Percentiles rank a stretch among this genome's conserved stretches.
These are phyloP conservation scores for Nitzschia sp. DNA, from an alignment of 108 stramenopile genomes.

Conservation along the genomic window DNA sequence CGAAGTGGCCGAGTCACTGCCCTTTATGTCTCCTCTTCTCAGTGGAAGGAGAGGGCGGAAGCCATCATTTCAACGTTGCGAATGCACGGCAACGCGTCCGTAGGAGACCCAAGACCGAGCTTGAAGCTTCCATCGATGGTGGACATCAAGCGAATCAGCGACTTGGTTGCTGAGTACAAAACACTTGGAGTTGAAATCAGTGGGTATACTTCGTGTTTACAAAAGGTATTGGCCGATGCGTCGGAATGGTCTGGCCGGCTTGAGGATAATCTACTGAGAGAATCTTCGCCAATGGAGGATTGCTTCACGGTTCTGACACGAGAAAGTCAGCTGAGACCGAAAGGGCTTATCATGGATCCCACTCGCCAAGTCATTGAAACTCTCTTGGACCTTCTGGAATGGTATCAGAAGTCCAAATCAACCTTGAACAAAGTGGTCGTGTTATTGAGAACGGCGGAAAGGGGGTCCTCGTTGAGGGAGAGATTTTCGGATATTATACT, in stretches of 20 bases:
- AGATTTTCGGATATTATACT: background rate
- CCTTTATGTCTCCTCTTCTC: constrained; percentile 17
- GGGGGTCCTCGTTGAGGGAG: background rate
- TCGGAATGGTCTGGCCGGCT: constrained; percentile 44
- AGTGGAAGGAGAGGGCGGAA: constrained; percentile 49
- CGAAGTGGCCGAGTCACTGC: background rate
- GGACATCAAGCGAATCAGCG: constrained; percentile 45
- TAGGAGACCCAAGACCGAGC: constrained; percentile 7
- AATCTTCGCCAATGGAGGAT: constrained; percentile 15
- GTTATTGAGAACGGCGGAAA: background rate
- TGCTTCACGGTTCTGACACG: constrained; percentile 2
- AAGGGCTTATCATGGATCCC: constrained; percentile 69
- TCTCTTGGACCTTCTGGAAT: constrained; percentile 49
- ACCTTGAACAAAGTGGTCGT: background rate
- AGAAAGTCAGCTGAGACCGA: constrained; percentile 42
- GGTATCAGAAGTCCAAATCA: constrained; percentile 39
- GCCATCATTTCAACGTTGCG: constrained; percentile 33
- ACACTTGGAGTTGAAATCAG: constrained; percentile 37
- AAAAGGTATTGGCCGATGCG: constrained; percentile 38
- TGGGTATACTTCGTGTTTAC: constrained; percentile 32
- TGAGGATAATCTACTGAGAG: constrained; percentile 7
- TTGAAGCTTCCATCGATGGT: constrained; percentile 44
- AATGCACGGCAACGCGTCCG: constrained; percentile 32
- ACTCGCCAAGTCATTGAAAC: constrained; percentile 44
- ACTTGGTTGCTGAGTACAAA: constrained; percentile 41